Evolutionary conservation across 495 filamentous ascomycete genomes (phyloP).

Genomic region (Aspergillus wentii): DNA sequence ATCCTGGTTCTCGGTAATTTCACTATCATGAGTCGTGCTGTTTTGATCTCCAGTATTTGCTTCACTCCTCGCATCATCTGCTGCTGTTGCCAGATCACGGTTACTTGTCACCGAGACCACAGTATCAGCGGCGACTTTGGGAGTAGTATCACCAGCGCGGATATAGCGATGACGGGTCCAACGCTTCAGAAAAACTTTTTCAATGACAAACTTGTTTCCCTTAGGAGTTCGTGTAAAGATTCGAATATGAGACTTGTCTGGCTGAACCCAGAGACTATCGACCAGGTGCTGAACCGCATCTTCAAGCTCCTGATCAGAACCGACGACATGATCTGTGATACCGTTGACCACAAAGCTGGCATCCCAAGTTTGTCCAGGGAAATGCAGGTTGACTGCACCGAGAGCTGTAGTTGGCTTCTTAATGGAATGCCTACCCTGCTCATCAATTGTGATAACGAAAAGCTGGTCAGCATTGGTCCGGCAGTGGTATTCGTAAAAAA

Average conservation of each 20-base stretch:
- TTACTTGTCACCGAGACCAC: neutral
- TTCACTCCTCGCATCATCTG: neutral
- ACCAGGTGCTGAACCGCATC: conserved; percentile 20
- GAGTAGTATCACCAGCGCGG: conserved; percentile 2
- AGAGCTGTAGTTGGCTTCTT: conserved; percentile 9
- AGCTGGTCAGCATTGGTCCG: conserved; percentile 10
- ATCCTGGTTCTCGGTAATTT: conserved; percentile 12
- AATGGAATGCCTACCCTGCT: conserved; percentile 20
- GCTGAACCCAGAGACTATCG: conserved; percentile 28
- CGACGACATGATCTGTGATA: conserved; percentile 3
- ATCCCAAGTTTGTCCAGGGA: conserved; percentile 43
- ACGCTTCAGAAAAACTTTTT: conserved; percentile 28
- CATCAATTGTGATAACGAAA: conserved; percentile 49
- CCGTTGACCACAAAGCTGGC: conserved; percentile 27
- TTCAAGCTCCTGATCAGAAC: conserved; percentile 13
- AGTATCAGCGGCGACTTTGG: neutral
- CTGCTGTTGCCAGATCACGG: neutral
- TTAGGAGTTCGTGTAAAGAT: conserved; percentile 15
- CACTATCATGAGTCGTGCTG: neutral
- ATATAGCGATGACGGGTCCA: conserved; percentile 23
- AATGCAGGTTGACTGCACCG: conserved; percentile 35
- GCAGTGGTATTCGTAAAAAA: conserved; percentile 52
- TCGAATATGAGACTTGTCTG: conserved; percentile 12
- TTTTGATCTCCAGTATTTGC: neutral
- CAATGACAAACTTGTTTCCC: conserved; percentile 14